phyloP scores from a whole-genome alignment of 345 rosid species.

The Boechera stricta region DNA sequence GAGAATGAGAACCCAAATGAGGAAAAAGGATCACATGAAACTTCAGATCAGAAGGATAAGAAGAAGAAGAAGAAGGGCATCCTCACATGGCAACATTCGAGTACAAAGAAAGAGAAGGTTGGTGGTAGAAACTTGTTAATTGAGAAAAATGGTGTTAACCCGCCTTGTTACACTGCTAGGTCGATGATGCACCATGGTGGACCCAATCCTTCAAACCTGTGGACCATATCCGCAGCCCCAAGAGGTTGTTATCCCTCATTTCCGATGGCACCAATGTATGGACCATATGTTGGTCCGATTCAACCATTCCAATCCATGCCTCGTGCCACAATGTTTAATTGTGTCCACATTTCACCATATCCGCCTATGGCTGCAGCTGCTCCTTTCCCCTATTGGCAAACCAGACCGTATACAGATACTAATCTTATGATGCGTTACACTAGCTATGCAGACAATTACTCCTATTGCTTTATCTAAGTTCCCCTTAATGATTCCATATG shows the following conservation, averaged over 20 bases:
- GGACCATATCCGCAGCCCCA: slow-evolving; percentile 13
- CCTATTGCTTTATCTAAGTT: slow-evolving; percentile 18
- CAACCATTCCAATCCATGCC: slow-evolving; percentile 25
- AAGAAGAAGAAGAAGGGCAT: slow-evolving; percentile 10
- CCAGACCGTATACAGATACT: slow-evolving; percentile 21
- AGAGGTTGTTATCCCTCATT: slow-evolving; percentile 27
- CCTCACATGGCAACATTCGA: slow-evolving; percentile 32
- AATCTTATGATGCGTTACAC: slow-evolving; percentile 40
- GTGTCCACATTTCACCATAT: slow-evolving; percentile 36
- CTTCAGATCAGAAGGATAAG: slow-evolving; percentile 4
- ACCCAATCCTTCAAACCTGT: slow-evolving; percentile 9
- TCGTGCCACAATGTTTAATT: not conserved
- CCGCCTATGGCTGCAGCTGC: slow-evolving; percentile 34
- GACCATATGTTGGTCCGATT: slow-evolving; percentile 22
- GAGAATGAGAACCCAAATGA: slow-evolving; percentile 23
- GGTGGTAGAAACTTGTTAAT: not conserved
- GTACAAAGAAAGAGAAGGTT: slow-evolving; percentile 37
- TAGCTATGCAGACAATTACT: slow-evolving; percentile 39
- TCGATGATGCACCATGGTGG: slow-evolving; percentile 24
- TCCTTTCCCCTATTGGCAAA: slow-evolving; percentile 16
- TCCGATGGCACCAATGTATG: slow-evolving; percentile 1
- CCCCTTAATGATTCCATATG: not conserved
- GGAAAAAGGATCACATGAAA: not conserved
- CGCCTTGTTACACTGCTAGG: not conserved
- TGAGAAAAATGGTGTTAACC: not conserved